These are phyloP conservation scores for Rhodomyrtus psidioides DNA, from an alignment of 441 rosid species.

Conservation along the genomic window DNA sequence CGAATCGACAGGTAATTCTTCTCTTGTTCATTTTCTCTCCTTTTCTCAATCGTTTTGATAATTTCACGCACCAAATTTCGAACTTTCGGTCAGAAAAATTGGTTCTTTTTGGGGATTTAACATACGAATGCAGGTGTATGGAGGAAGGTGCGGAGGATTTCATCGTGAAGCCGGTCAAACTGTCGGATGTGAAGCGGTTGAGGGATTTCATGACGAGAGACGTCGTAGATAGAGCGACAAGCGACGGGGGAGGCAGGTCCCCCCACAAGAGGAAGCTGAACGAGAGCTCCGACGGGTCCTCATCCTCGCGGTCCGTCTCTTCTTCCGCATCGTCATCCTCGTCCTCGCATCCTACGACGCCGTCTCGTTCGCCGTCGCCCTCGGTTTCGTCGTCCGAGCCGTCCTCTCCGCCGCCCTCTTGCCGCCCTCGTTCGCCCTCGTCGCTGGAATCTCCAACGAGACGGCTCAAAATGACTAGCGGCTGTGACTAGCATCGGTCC, in stretches of 20 bases:
- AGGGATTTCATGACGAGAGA: slow-evolving; percentile 44
- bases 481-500: background rate
- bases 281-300: slow-evolving; percentile 20
- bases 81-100: background rate
- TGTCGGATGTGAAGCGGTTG: slow-evolving; percentile 74
- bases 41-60: background rate
- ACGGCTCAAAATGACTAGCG: slow-evolving; percentile 29
- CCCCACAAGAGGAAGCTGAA: slow-evolving; percentile 46
- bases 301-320: slow-evolving; percentile 22
- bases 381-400: slow-evolving; percentile 17
- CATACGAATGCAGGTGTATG: slow-evolving; percentile 44
- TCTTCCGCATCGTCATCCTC: slow-evolving; percentile 13
- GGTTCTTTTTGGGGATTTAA: background rate
- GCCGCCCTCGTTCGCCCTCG: slow-evolving; percentile 7
- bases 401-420: slow-evolving; percentile 15
- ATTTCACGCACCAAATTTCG: background rate
- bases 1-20: slow-evolving; percentile 69
- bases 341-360: slow-evolving; percentile 15
- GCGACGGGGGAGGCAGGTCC: slow-evolving; percentile 1
- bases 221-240: slow-evolving; percentile 5
- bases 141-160: slow-evolving; percentile 99
- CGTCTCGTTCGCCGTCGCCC: slow-evolving; percentile 4
- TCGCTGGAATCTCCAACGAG: slow-evolving; percentile 33
- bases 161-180: slow-evolving; percentile 81
- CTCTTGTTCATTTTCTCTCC: background rate